These are phyloP conservation scores for Globomyces pollinis-pini DNA, from an alignment of 192 early-diverging fungal species.

Conservation along the genomic window DNA sequence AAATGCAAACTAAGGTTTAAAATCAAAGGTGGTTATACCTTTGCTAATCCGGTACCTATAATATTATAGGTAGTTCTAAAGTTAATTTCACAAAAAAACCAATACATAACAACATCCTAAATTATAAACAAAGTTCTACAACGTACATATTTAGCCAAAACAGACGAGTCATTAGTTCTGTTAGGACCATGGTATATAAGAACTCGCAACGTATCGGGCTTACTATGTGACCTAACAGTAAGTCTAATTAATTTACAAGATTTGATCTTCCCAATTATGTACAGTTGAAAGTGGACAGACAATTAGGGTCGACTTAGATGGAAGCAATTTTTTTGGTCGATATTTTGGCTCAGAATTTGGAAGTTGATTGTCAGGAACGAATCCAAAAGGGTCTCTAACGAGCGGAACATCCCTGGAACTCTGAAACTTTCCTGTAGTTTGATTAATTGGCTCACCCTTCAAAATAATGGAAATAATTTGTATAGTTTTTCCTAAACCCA, in stretches of 20 bases:
- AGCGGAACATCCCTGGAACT: not conserved
- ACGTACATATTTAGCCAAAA: constrained; percentile 39
- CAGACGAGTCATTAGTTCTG: constrained; percentile 33
- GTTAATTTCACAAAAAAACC: too few relatives aligned
- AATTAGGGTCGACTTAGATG: constrained; percentile 51
- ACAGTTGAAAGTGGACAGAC: constrained; percentile 65
- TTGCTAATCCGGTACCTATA: constrained; percentile 7
- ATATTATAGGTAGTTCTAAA: constrained; percentile 69
- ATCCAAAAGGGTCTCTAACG: constrained; percentile 10
- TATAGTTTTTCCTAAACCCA: constrained; percentile 49
- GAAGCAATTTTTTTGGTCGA: not conserved
- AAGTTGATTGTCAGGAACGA: constrained; percentile 3
- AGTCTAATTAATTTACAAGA: too few relatives aligned
- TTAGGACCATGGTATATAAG: constrained; percentile 56
- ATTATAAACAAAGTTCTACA: constrained; percentile 1
- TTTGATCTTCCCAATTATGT: constrained; percentile 69
- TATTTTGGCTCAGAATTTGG: constrained; percentile 2
- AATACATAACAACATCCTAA: constrained; percentile 62
- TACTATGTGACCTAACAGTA: constrained; percentile 45
- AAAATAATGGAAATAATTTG: constrained; percentile 40
- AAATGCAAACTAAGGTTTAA: too few relatives aligned
- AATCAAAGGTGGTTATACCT: too few relatives aligned
- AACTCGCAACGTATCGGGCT: constrained; percentile 28
- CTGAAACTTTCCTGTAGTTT: not conserved
- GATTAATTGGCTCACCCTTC: constrained; percentile 8